Evolutionary conservation across 2,329 filamentous ascomycete species (phyloP), one percentile per base, ranked within the genome.

Genomic region (Cadophora gregata): DNA sequence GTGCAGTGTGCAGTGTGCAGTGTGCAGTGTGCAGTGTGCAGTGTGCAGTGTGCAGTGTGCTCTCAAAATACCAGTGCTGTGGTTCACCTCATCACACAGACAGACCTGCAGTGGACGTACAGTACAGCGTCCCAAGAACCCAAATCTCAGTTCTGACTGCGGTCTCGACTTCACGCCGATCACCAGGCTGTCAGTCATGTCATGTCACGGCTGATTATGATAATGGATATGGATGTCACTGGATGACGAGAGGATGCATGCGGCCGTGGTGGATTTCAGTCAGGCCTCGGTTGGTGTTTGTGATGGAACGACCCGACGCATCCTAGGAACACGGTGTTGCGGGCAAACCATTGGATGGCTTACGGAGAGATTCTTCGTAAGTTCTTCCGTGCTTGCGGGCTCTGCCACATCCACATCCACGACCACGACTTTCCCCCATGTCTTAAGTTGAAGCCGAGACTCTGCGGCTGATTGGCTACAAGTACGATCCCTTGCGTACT

Each of bases 131-230:
- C 36, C 36, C 56, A 59, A 29, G 19, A 59, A 59, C 12, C 38
- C 25, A 47, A n/a, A 29, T 59, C 36, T 59, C 56, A 59, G 56
- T 59, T 59, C 42, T 59, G 56, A 59, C 56, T 59, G 38, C 56
- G 47, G 29, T 16, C 38, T 58, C 53, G n/a, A 58, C n/a, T 38
- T 25, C n/a, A 4, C 21, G 33, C 31, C n/a, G 31, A 58, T 38
- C n/a, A 21, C 31, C 31, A 51, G 48, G 24, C 24, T 29, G 24
- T 27, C n/a, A n/a, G n/a, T n/a, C n/a, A n/a, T n/a, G n/a, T n/a
- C n/a, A n/a, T n/a, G n/a, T n/a, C 25, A 42, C 19, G 38, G 38
- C 24, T 27, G 24, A 25, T 21, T 21, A 21, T n/a, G n/a, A 33
- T 10, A 14, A 12, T 51, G 48, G 25, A 29, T 19, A 5, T 21